Conservation (phyloP, 1,139 yeast species). For the Geotrichum carabidarum region DNA sequence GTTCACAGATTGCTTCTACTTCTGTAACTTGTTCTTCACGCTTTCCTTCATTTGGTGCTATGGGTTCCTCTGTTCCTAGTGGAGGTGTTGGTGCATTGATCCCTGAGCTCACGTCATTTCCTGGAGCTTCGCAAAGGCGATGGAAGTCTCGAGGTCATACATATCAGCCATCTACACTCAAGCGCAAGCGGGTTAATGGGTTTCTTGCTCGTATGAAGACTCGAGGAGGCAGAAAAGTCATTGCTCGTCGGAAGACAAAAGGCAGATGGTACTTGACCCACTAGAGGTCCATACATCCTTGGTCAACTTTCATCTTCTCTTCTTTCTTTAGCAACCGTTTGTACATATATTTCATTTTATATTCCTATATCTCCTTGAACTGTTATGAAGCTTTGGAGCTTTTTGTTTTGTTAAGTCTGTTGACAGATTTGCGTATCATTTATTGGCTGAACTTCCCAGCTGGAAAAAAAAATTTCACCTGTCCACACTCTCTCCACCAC, state of each 20-base stretch:
- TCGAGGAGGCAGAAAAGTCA: slow-evolving; percentile 72
- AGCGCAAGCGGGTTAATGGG: slow-evolving; percentile 86
- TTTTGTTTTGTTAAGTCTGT: too few species aligned
- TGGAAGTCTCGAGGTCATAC: slow-evolving; percentile 91
- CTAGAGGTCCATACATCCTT: slow-evolving; percentile 35
- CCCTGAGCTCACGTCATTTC: slow-evolving; percentile 22
- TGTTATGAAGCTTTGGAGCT: too few species aligned
- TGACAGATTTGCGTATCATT: not conserved
- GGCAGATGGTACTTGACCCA: slow-evolving; percentile 94
- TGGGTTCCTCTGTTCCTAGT: slow-evolving; percentile 19
- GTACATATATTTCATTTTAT: not conserved
- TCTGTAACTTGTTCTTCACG: slow-evolving; percentile 8
- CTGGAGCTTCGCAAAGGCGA: slow-evolving; percentile 45
- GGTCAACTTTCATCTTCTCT: not conserved
- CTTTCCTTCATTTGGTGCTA: slow-evolving; percentile 10
- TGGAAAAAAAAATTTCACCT: slow-evolving; percentile 2
- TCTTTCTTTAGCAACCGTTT: not conserved
- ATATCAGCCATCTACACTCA: slow-evolving; percentile 86
- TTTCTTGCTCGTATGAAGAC: slow-evolving; percentile 81
- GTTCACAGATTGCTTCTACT: slow-evolving; percentile 14
- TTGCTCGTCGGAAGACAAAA: slow-evolving; percentile 74
- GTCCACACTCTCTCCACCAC: not conserved
- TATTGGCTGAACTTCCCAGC: slow-evolving; percentile 11
- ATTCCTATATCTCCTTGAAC: too few species aligned
- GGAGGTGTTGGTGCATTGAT: slow-evolving; percentile 16